A percentile compares a stretch with the other conserved stretches of the same genome.
Conservation (phyloP, 306 rosid species). For the Prunus fruticosa region DNA sequence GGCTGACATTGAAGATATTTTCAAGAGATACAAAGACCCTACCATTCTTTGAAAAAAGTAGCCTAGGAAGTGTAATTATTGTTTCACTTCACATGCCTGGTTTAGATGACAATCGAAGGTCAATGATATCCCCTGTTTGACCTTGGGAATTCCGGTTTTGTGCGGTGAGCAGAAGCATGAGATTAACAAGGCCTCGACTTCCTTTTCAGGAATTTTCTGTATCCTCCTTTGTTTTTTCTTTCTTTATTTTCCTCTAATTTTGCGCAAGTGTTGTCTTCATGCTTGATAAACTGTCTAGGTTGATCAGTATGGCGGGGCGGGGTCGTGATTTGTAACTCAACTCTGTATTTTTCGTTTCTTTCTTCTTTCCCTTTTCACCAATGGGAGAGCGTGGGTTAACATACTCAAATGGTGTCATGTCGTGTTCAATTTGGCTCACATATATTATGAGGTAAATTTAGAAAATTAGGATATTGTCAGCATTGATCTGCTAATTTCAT, state of each 20-base stretch:
- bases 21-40: constrained; percentile 84
- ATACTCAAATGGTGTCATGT: no score
- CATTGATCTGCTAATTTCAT: not conserved
- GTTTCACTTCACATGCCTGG: not conserved
- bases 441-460: not conserved
- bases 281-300: no score
- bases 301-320: no score
- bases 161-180: not conserved
- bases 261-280: not conserved
- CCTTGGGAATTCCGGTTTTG: not conserved
- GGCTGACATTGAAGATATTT: constrained; percentile 61
- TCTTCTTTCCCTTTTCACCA: not conserved
- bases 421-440: not conserved
- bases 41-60: constrained; percentile 33
- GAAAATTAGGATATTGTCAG: not conserved
- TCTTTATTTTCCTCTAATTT: not conserved
- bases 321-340: no score
- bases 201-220: not conserved
- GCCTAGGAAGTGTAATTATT: not conserved
- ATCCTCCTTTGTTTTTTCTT: not conserved
- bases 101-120: not conserved
- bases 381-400: not conserved
- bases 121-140: not conserved
- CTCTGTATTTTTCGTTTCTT: no score
- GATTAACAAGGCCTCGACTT: not conserved